Percentiles rank a stretch among this genome's conserved stretches.
phyloP scores from a whole-genome alignment of 2,329 filamentous ascomycete species.

The Claviceps africana region DNA sequence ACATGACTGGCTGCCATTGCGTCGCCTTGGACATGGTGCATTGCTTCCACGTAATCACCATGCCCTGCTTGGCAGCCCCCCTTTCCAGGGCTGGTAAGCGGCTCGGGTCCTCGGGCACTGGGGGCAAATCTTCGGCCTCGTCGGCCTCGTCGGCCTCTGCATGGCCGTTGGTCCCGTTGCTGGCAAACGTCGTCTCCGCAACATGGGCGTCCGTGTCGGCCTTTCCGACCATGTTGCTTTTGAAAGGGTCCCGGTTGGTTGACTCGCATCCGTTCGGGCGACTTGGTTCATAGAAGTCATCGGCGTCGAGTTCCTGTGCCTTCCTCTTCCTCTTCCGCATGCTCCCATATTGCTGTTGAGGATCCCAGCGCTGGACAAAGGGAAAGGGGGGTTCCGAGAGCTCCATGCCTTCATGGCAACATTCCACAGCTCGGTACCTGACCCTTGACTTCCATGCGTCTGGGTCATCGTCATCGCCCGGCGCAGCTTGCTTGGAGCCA shows the following conservation, averaged over 20 bases:
- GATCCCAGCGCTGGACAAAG: slow-evolving; percentile 81
- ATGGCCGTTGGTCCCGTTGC: neutral
- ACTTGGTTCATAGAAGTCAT: slow-evolving; percentile 16
- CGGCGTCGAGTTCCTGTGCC: slow-evolving; percentile 21
- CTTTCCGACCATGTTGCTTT: neutral
- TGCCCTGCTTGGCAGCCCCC: slow-evolving; percentile 38
- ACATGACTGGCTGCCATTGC: slow-evolving; percentile 51
- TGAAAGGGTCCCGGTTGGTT: slow-evolving; percentile 5
- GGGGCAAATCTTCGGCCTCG: slow-evolving; percentile 40
- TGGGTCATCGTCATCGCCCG: slow-evolving; percentile 27
- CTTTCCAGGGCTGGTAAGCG: slow-evolving; percentile 36
- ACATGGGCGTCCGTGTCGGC: neutral
- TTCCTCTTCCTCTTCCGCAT: slow-evolving; percentile 36
- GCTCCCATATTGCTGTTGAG: slow-evolving; percentile 42
- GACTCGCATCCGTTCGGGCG: slow-evolving; percentile 9
- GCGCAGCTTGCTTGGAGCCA: slow-evolving; percentile 5
- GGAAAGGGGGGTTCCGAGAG: slow-evolving; percentile 75
- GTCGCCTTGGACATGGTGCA: slow-evolving; percentile 46
- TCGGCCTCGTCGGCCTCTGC: slow-evolving; percentile 15
- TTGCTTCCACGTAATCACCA: slow-evolving; percentile 57
- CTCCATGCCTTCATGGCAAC: slow-evolving; percentile 52
- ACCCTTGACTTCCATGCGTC: slow-evolving; percentile 65
- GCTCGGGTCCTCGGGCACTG: slow-evolving; percentile 42
- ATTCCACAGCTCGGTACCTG: slow-evolving; percentile 68
- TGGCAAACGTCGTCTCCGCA: neutral